Base-by-base conservation (phyloP, 2,329 filamentous ascomycete genomes). In the Pseudogymnoascus sp. region DNA sequence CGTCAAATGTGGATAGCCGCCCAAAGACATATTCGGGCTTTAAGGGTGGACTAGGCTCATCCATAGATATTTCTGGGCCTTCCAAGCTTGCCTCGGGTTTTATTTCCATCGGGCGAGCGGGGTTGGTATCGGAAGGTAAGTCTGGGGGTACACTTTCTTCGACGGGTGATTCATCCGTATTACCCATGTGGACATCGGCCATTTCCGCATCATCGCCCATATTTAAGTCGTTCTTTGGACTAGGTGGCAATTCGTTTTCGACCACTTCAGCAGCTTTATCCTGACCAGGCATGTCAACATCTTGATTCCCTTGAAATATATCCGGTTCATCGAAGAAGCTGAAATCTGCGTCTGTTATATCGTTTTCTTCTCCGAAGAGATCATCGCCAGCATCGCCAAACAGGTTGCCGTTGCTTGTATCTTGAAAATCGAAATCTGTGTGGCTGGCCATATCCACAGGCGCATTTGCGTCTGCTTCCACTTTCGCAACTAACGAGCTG, bases 261-360 rank as follows among this genome's bases (percentile, higher is more conserved):
- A 35, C 57, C 23, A 21, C 36, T 53, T 40, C 63, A 59, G 21
- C 17, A 23, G 26, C 21, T 40, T 36, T 61, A 17, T 23, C 40
- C 60, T 60, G 36, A 47, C 53, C 44, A 21, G 67, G 64, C 15
- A 65, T 65, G 4, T 44, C 64, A 44, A 61, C n/a, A 23, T 69
- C 68, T 28, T 66, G 61, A 42, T 69, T 68, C 59, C 69, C 63
- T n/a, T 68, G 63, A 31, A 71, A 50, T 53, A 60, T 71, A 64
- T 74, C 77, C 64, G 79, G 79, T 65, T 88, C 86, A 69, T 93
- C 89, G 68, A 93, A 93, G 74, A 93, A 93, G 72, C 84, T 90
- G 72, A 93, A 93, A 71, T 95, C 90, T 5, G 86, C 89, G 68
- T 95, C 90, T 1, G 88, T 92, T n/a, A 93, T 81, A 67, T 86